Conservation (phyloP, 2,329 filamentous ascomycete species). For the Aspergillus phoenicis region DNA sequence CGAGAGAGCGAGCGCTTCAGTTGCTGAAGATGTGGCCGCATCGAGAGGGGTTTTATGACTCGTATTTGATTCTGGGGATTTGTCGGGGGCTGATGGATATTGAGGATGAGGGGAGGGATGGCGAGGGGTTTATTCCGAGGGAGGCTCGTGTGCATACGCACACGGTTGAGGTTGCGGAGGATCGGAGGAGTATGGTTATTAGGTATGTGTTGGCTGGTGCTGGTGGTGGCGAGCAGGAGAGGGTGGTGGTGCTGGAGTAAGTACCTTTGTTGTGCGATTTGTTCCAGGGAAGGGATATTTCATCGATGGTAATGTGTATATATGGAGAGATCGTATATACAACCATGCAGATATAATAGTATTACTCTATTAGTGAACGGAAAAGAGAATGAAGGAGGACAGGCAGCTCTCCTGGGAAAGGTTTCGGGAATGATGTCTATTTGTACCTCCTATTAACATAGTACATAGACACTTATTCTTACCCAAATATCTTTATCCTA, state of each 20-base stretch:
- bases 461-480: too few species aligned
- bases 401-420: too few species aligned
- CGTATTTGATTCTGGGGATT: background rate
- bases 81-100: constrained; percentile 15
- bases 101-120: constrained; percentile 12
- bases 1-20: background rate
- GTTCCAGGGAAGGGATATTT: too few species aligned
- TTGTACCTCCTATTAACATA: too few species aligned
- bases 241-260: background rate
- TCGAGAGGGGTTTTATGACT: background rate
- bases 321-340: too few species aligned
- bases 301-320: too few species aligned
- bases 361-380: too few species aligned
- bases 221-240: background rate
- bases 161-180: background rate
- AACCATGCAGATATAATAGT: too few species aligned
- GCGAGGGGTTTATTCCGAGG: background rate
- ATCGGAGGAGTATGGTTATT: background rate
- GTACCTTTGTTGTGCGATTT: too few species aligned
- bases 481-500: too few species aligned
- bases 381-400: too few species aligned
- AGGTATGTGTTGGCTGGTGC: background rate
- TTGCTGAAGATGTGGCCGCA: background rate
- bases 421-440: too few species aligned
- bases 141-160: background rate